These are phyloP conservation scores for Pyrrhoderma noxium DNA, from an alignment of 1,284 basidiomycete species.

Conservation along the genomic window DNA sequence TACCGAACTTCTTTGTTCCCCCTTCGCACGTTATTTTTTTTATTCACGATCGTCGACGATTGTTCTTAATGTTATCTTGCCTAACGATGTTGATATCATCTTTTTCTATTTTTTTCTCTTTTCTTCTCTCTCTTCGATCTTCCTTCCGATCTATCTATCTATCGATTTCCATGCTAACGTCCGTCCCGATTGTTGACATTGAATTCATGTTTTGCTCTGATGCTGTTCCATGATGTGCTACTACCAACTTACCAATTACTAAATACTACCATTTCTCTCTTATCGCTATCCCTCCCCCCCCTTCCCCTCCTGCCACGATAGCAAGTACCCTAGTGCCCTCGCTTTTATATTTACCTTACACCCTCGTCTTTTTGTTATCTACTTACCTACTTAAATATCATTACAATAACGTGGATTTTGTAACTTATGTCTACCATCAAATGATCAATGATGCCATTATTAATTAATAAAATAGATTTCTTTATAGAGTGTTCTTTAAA, in stretches of 20 bases:
- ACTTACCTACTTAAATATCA: background rate
- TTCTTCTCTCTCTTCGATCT: constrained; percentile 1
- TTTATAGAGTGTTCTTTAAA: too few species aligned
- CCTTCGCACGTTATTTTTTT: background rate
- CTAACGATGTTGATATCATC: background rate
- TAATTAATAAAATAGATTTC: too few species aligned
- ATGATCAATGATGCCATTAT: too few species aligned
- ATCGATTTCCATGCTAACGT: too few species aligned
- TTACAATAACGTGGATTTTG: too few species aligned
- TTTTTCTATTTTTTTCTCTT: constrained; percentile 1
- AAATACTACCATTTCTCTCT: too few species aligned
- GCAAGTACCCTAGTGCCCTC: too few species aligned
- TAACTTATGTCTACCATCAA: too few species aligned
- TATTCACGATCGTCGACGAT: background rate
- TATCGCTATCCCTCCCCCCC: too few species aligned
- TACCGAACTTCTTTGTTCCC: background rate
- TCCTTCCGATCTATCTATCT: constrained; percentile 15
- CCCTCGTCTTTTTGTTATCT: background rate
- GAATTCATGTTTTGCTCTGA: background rate
- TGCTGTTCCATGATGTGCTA: background rate
- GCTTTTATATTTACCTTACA: too few species aligned
- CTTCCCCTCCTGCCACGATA: too few species aligned
- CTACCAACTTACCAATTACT: too few species aligned
- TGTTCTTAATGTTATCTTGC: background rate
- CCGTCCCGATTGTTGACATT: constrained; percentile 4